Conservation (phyloP, 768 basidiomycete species). For the Pleurotus tuber-regium region DNA sequence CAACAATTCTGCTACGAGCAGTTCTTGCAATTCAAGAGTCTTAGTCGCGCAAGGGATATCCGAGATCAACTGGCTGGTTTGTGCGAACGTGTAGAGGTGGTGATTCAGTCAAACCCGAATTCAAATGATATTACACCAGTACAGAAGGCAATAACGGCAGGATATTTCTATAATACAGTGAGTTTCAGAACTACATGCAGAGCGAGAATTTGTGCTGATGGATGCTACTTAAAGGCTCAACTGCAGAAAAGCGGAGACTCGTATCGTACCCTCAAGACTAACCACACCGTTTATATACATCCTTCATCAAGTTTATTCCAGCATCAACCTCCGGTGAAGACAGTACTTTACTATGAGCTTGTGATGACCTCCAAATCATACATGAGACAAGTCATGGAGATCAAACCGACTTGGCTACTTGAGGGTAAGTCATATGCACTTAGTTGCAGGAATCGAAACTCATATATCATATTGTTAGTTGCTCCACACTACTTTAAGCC, state of each 20-base stretch:
- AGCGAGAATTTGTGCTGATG: no score
- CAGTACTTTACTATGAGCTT: constrained; percentile 92
- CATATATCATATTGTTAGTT: constrained; percentile 42
- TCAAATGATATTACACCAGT: constrained; percentile 89
- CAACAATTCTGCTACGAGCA: constrained; percentile 97
- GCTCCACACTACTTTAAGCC: constrained; percentile 96
- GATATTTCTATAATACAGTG: constrained; percentile 95
- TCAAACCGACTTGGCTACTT: constrained; percentile 91
- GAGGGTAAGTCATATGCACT: constrained; percentile 57
- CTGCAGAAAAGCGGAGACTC: constrained; percentile 96
- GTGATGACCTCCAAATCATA: constrained; percentile 98
- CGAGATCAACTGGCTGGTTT: constrained; percentile 92
- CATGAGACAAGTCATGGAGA: constrained; percentile 97
- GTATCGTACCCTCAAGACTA: constrained; percentile 94
- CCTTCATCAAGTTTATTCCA: constrained; percentile 96
- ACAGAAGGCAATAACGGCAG: constrained; percentile 93
- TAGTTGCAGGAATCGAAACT: constrained; percentile 7
- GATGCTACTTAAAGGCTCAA: constrained; percentile 76
- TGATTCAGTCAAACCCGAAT: constrained; percentile 85
- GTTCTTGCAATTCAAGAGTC: constrained; percentile 91
- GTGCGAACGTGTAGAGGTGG: constrained; percentile 96
- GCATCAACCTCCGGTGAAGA: constrained; percentile 89
- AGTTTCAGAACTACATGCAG: no score
- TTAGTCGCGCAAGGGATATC: constrained; percentile 93
- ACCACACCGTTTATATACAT: constrained; percentile 95